Evolutionary conservation across 495 filamentous ascomycete genomes (phyloP), one percentile per base, ranked within the genome.

Genomic region (Hypoxylon trugodes): DNA sequence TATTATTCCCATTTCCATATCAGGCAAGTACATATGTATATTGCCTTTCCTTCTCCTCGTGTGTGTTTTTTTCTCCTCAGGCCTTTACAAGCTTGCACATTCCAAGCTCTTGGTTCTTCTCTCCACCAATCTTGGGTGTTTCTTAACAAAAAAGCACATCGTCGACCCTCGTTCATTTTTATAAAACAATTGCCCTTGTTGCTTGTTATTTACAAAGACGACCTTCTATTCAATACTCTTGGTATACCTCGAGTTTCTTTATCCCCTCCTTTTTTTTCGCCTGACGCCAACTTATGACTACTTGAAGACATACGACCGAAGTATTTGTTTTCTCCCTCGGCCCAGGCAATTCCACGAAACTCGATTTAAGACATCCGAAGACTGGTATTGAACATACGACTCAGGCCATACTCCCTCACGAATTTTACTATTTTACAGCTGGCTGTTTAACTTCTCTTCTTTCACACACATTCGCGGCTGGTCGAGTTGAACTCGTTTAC

Each of bases 401-500:
- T 51, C 15, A 28, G 30, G 9, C 24, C 35, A n/a, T n/a, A n/a
- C n/a, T 19, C 43, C 25, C 51, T 48, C 33, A 52, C 53, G 19
- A 45, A n/a, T 1, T 25, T 28, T 37, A 19, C n/a, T n/a, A n/a
- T 30, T 32, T 26, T 50, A 62, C 69, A 70, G 69, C 69, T 60
- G 67, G 69, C 63, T 70, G 63, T 70, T 59, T 26, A 6, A 47
- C 46, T 54, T 52, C 22, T 43, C 28, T 63, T 63, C 58, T 15
- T 63, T 67, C 38, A 58, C 38, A 10, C 38, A 16, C 43, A 43
- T 15, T 36, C 25, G 2, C 46, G 57, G 60, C 43, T 33, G n/a
- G 40, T 58, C 53, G 60, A 68, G 69, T 72, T 70, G 69, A 72
- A 22, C 69, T 70, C 58, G 57, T 48, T 40, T 50, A 15, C 5